Evolutionary conservation across 73 alveolate species (phyloP).

Genomic region (Symbiodinium pilosum): DNA sequence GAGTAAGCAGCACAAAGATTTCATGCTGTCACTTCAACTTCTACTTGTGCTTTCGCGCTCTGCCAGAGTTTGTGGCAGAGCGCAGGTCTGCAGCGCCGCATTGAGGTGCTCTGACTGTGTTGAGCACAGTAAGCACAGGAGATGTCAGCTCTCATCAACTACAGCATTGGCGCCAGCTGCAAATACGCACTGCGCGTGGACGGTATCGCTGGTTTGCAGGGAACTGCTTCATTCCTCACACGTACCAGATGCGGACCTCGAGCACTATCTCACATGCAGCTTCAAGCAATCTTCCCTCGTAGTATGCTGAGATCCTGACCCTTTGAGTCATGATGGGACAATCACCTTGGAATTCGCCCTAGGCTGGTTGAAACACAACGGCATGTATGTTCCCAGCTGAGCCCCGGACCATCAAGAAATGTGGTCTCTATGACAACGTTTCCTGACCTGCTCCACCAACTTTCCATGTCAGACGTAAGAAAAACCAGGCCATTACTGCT

Average conservation of each 20-base stretch:
- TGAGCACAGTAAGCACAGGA: too few relatives aligned
- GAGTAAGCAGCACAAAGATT: too few relatives aligned
- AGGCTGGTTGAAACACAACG: background rate
- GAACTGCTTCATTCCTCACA: conserved; percentile 39
- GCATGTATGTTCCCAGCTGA: background rate
- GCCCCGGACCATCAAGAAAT: conserved; percentile 63
- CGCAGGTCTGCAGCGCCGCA: background rate
- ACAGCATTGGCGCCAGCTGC: too few relatives aligned
- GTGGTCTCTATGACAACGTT: conserved; percentile 75
- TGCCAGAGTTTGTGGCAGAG: background rate
- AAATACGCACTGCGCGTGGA: too few relatives aligned
- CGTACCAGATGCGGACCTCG: conserved; percentile 79
- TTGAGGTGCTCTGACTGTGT: background rate
- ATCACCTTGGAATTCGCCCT: conserved; percentile 5
- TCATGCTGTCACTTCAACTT: conserved; percentile 16
- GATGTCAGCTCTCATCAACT: too few relatives aligned
- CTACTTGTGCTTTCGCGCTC: conserved; percentile 1
- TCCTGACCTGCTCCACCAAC: conserved; percentile 59
- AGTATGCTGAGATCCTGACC: background rate
- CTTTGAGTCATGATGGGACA: conserved; percentile 89
- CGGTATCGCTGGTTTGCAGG: background rate
- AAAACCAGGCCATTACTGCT: too few relatives aligned
- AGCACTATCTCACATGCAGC: too few relatives aligned
- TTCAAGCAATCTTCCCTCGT: too few relatives aligned
- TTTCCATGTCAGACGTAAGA: too few relatives aligned